Evolutionary conservation across 2,329 filamentous ascomycete genomes (phyloP), one percentile per base, ranked within the genome.

Genomic region (Pseudocercospora crystallina): DNA sequence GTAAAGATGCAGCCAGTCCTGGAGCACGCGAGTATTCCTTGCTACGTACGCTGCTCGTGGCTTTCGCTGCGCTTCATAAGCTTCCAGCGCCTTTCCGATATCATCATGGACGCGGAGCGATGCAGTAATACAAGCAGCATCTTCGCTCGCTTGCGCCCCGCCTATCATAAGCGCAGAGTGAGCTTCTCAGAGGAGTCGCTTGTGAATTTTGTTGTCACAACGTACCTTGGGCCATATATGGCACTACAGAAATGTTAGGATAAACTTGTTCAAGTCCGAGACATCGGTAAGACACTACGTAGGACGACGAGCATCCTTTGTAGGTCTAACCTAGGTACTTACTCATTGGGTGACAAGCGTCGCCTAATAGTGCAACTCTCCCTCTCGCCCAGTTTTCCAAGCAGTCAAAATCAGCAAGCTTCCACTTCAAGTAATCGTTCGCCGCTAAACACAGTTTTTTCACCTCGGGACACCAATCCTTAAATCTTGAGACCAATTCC

Each of bases 131-230:
- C 82, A 79, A 4, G 80, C 82, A 1, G 80, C 83, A 59, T 87
- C 84, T 65, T 87, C 84, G 42, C 85, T 82, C 8, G 83, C 82
- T 73, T 85, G 84, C 8, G 84, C 83, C 9, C 84, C 20, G 7
- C 20, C 20, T 26, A 26, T 26, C 20, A 26, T 7, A 7, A 26
- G 20, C 20, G 20, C 20, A 26, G 20, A 4, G 20, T 26, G 20
- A 26, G 20, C 20, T 7, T 4, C 20, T 7, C 7, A 26, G 20
- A 26, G 4, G 20, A 26, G 20, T 26, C 20, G 20, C 20, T 26
- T 26, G 20, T 26, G 20, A 26, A 26, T 26, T 3, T 26, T 26
- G 20, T 4, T 4, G 7, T 26, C n/a, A 7, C 20, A 26, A 26
- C 20, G 20, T 40, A 40, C 37, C 37, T n/a, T 40, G 37, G 8